These are phyloP conservation scores for Solanum raphanifolium DNA, from an alignment of 257 asterid genomes.

Conservation along the genomic window DNA sequence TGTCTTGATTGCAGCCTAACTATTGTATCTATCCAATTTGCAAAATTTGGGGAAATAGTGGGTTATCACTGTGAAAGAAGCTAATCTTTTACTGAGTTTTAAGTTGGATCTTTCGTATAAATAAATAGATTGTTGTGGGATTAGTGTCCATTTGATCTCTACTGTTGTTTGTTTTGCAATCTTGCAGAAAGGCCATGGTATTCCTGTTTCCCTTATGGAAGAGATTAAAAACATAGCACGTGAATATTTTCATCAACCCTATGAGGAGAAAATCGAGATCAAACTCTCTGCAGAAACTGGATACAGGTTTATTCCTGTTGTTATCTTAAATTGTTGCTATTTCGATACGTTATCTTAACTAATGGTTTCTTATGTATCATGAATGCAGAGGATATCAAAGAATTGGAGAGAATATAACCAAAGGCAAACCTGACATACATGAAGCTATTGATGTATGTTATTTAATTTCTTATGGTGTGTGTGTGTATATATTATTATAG, in stretches of 20 bases:
- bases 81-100: background rate
- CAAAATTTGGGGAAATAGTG: background rate
- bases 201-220: slow-evolving; percentile 47
- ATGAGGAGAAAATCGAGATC: slow-evolving; percentile 65
- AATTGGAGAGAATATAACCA: slow-evolving; percentile 66
- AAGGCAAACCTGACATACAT: slow-evolving; percentile 79
- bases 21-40: background rate
- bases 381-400: slow-evolving; percentile 78
- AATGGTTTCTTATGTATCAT: background rate
- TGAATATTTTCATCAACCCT: slow-evolving; percentile 54
- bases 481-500: background rate
- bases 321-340: background rate
- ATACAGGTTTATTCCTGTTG: slow-evolving; percentile 49
- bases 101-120: background rate
- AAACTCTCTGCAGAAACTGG: slow-evolving; percentile 73
- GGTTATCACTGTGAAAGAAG: background rate
- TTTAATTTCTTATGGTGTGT: background rate
- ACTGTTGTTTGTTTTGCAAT: background rate
- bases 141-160: background rate
- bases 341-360: background rate
- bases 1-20: background rate
- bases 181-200: slow-evolving; percentile 83
- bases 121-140: background rate
- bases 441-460: slow-evolving; percentile 94
- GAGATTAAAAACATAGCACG: slow-evolving; percentile 55